These are phyloP conservation scores for Debaryomyces maramus DNA, from an alignment of 805 yeast genomes.

Conservation along the genomic window DNA sequence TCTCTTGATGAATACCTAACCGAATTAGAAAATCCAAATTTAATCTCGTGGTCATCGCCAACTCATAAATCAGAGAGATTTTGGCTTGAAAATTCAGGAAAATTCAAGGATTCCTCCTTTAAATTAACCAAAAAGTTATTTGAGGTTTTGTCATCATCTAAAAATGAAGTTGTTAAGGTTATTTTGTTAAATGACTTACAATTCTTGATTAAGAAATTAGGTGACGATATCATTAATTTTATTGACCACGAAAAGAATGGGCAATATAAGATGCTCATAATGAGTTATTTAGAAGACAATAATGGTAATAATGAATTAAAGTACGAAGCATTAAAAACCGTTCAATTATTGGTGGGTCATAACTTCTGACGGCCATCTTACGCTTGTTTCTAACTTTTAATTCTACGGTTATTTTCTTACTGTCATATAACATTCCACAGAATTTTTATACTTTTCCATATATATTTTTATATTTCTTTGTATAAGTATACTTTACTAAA, in stretches of 20 bases:
- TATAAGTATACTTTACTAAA: background rate
- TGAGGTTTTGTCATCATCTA: conserved; percentile 41
- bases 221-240: conserved; percentile 37
- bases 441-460: background rate
- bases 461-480: background rate
- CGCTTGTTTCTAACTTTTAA: background rate
- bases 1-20: conserved; percentile 90
- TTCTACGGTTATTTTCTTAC: background rate
- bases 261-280: conserved; percentile 71
- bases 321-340: conserved; percentile 91
- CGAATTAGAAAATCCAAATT: conserved; percentile 75
- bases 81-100: conserved; percentile 79
- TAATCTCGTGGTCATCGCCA: conserved; percentile 79
- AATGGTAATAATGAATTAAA: conserved; percentile 83
- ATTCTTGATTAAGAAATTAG: conserved; percentile 40
- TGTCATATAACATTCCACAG: background rate
- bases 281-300: conserved; percentile 71
- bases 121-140: conserved; percentile 65
- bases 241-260: conserved; percentile 46
- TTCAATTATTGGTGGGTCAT: conserved; percentile 90
- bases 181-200: conserved; percentile 46
- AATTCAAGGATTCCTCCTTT: conserved; percentile 79
- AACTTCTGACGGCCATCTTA: conserved; percentile 41
- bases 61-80: conserved; percentile 86
- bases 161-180: conserved; percentile 25